Base-by-base conservation (phyloP, 1,284 basidiomycete species). In the Cerrena zonata region DNA sequence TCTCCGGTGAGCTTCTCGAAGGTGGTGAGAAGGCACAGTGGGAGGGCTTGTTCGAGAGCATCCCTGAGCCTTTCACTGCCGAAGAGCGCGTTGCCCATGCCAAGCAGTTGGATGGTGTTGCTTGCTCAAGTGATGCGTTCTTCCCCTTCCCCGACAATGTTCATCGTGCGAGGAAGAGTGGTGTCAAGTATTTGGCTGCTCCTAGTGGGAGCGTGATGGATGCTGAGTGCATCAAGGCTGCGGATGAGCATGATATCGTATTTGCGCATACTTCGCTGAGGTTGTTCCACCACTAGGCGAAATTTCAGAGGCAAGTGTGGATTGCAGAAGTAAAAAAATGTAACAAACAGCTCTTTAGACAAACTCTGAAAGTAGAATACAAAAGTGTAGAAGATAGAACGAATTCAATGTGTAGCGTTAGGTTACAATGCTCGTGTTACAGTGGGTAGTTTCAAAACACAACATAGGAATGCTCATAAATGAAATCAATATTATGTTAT, bases 71-170 rank as follows among this genome's bases (percentile, higher is more conserved):
- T 18, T 72, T 99, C 56, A 82, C 73, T 18, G 77, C 72, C 19
- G 77, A 79, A 59, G 94, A 97, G 74, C 84, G 82, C 64, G 79
- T 74, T 59, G 77, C 77, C 48, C 92, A 91, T 79, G 81, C 83
- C 54, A 69, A 65, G 50, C 73, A 84, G 71, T 72, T 96, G 53
- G 84, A 86, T 49, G 89, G 84, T 30, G 95, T 99, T 45, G 85
- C 89, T 5, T 94, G 94, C 68, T 91, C 91, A 34, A 93, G 89
- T 57, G 96, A 99, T 63, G 95, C 95, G 52, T 99, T 99, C 80
- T 99, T 99, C 91, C 95, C 95, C 37, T 99, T 99, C 84, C 84
- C 94, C 5, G 96, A 99, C 70, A 99, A 99, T 64, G 95, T 99
- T 39, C 89, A 97, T 69, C 79, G 95, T 51, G 92, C 91, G 47